A percentile compares a stretch with the other conserved stretches of the same genome.
phyloP scores from a whole-genome alignment of 192 early-diverging fungal species.

The Coemansia sp. region DNA sequence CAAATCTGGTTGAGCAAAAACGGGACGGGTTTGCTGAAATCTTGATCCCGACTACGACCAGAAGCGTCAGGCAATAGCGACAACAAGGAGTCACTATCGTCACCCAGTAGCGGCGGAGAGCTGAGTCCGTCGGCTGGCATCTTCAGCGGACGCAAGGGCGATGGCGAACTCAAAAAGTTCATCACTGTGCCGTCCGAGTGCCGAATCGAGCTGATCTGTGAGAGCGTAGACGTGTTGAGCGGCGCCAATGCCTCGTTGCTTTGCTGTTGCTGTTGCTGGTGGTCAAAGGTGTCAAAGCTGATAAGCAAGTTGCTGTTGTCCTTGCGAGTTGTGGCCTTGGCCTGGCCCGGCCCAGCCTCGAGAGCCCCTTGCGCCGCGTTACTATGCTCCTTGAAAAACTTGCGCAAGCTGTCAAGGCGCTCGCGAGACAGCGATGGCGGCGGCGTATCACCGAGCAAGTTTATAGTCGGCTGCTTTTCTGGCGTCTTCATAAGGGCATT shows the following conservation, averaged over 20 bases:
- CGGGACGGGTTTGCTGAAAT: slow-evolving; percentile 19
- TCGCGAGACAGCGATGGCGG: slow-evolving; percentile 6
- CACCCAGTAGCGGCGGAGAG: not conserved
- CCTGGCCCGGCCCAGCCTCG: not conserved
- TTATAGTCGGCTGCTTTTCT: slow-evolving; percentile 12
- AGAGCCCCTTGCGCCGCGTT: not conserved
- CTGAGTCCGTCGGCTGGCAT: not conserved
- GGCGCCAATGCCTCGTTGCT: slow-evolving; percentile 8
- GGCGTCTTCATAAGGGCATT: slow-evolving; percentile 20
- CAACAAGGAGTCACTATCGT: slow-evolving; percentile 7
- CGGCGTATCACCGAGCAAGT: slow-evolving; percentile 3
- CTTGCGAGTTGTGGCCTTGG: slow-evolving; percentile 5
- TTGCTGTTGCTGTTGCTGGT: slow-evolving; percentile 9
- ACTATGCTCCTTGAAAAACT: slow-evolving; percentile 21
- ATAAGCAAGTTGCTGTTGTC: slow-evolving; percentile 15
- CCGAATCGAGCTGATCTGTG: slow-evolving; percentile 33
- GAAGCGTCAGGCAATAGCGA: slow-evolving; percentile 24
- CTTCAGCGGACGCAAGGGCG: slow-evolving; percentile 18
- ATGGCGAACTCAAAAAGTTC: slow-evolving; percentile 28
- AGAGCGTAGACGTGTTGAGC: slow-evolving; percentile 12
- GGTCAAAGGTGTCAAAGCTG: slow-evolving; percentile 19
- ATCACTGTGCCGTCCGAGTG: slow-evolving; percentile 4
- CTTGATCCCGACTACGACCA: slow-evolving; percentile 12
- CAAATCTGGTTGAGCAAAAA: slow-evolving; percentile 27
- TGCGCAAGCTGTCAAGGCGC: slow-evolving; percentile 40